A percentile compares a stretch with the other conserved stretches of the same genome.
phyloP scores from a whole-genome alignment of 2,329 filamentous ascomycete genomes.

The Xylariaceae sp. region DNA sequence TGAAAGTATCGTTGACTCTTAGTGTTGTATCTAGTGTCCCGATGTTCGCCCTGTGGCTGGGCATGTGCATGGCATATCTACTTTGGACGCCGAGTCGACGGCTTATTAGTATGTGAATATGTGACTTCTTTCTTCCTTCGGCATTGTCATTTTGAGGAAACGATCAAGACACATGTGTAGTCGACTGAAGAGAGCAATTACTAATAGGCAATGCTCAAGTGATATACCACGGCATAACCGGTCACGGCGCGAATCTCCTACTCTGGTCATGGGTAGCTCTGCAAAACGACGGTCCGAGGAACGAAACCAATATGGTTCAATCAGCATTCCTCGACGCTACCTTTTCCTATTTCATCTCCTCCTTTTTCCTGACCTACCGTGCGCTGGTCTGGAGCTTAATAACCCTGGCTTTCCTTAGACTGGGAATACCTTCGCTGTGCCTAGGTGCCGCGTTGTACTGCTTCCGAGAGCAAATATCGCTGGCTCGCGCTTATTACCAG shows the following conservation, averaged over 20 bases:
- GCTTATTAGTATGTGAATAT: conserved; percentile 7
- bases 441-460: conserved; percentile 5
- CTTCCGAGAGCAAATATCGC: neutral
- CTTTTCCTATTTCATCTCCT: conserved; percentile 1
- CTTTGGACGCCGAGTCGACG: conserved; percentile 1
- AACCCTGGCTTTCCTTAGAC: too few species aligned
- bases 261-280: neutral
- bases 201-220: too few species aligned
- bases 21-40: neutral
- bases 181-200: too few species aligned
- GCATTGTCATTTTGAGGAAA: too few species aligned
- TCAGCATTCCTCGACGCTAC: neutral
- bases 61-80: conserved; percentile 4
- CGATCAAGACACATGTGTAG: too few species aligned
- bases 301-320: neutral
- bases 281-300: conserved; percentile 7
- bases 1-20: neutral
- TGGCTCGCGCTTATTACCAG: too few species aligned
- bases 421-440: conserved; percentile 5
- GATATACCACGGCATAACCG: conserved; percentile 3
- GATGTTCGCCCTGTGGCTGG: neutral
- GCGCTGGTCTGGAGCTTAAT: conserved; percentile 1
- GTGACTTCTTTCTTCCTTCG: too few species aligned
- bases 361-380: conserved; percentile 9
- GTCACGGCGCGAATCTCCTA: neutral